Base-by-base conservation (phyloP, 2,329 filamentous ascomycete genomes). In the Penicillium expansum region DNA sequence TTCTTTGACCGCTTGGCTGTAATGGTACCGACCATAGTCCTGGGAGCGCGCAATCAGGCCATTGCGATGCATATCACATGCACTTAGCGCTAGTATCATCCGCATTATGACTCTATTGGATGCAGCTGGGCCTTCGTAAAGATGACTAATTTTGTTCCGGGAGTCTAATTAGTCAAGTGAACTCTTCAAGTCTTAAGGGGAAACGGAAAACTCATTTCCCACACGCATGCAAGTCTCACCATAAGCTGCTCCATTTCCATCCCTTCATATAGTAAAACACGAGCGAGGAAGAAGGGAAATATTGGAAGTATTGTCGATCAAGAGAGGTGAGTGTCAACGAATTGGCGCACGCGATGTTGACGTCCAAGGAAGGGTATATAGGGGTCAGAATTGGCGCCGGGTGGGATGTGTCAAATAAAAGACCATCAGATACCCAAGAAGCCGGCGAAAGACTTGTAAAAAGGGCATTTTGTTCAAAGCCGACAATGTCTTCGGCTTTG, bases 51-150 rank as follows among this genome's bases (percentile, higher is more conserved):
- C 56, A 4, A 67, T 56, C 7, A 74, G 52, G 2, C 69, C 70
- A 43, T 68, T 67, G 7, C 71, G 68, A 53, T 74, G 63, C 69
- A 75, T 73, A 33, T 75, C 73, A 48, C 64, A 74, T 4, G 71
- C 71, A 2, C 72, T 69, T 11, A 73, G 52, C 1, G 73, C 73
- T 24, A 75, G 56, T n/a, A 75, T 71, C 71, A 75, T 74, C 16
- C 73, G 69, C 73, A 75, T 75, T 20, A 75, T 72, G 13, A 74
- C 67, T 37, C 69, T 71, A 59, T 69, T 73, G 4, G 65, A 66
- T 7, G 66, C 57, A 5, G 73, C 73, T 2, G 71, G 72, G 2
- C 70, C 68, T 49, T 71, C 66, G 47, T 75, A 75, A 2, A 75
- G 62, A 49, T 74, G 48, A 35, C 53, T 56, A 37, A 4, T 22